phyloP scores from a whole-genome alignment of 768 basidiomycete species.

The Pleurotus giganteus region DNA sequence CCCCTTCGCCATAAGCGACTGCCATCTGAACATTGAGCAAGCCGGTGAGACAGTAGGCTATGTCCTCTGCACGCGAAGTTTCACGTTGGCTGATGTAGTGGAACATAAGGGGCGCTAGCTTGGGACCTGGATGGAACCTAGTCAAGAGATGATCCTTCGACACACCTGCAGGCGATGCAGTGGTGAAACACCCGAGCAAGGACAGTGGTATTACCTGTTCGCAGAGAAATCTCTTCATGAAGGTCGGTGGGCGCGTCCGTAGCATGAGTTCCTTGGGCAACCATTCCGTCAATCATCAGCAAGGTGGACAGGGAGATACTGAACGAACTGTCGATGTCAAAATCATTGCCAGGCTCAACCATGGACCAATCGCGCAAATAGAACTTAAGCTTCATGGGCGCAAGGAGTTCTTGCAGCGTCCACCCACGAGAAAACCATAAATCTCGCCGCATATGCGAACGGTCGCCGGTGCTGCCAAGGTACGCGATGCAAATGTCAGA shows the following conservation, averaged over 20 bases:
- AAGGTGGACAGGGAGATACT: too few relatives aligned
- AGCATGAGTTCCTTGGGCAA: too few relatives aligned
- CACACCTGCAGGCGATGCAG: not conserved
- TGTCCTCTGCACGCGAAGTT: not conserved
- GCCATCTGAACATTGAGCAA: constrained; percentile 1
- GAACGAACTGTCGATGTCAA: too few relatives aligned
- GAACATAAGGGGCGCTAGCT: not conserved
- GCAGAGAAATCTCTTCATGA: too few relatives aligned
- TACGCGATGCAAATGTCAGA: not conserved
- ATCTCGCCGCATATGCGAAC: not conserved
- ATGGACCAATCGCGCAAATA: not conserved
- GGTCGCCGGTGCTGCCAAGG: not conserved
- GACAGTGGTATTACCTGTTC: not conserved
- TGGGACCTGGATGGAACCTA: not conserved
- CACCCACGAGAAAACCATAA: not conserved
- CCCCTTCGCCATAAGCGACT: constrained; percentile 1
- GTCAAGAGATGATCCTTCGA: not conserved
- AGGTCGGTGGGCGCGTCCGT: too few relatives aligned
- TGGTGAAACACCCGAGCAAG: not conserved
- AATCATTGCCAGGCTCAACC: not conserved
- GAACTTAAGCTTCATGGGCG: not conserved
- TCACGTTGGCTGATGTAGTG: not conserved
- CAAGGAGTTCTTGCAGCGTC: not conserved
- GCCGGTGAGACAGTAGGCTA: not conserved
- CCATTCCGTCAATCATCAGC: too few relatives aligned